phyloP scores from a whole-genome alignment of 805 yeast species.

The Candida maltosa region DNA sequence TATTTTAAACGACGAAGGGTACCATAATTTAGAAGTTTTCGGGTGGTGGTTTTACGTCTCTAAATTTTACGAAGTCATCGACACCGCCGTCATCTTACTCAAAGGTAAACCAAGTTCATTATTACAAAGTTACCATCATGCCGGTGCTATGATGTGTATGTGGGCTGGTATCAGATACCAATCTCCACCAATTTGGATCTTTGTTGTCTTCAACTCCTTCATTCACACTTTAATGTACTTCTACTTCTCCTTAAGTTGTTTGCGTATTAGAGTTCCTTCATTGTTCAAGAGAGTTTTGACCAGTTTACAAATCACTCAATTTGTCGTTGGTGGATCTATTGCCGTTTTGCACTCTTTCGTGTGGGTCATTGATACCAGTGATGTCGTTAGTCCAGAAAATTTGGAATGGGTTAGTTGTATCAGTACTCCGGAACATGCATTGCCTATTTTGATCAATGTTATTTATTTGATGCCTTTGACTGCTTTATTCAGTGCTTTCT shows the following conservation, averaged over 20 bases:
- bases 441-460: constrained; percentile 62
- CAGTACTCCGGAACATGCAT: constrained; percentile 54
- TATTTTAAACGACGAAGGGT: constrained; percentile 12
- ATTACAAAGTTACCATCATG: constrained; percentile 72
- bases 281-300: constrained; percentile 58
- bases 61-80: constrained; percentile 69
- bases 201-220: constrained; percentile 76
- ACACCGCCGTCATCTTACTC: constrained; percentile 61
- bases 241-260: constrained; percentile 60
- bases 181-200: constrained; percentile 78
- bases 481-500: constrained; percentile 60
- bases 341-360: constrained; percentile 65
- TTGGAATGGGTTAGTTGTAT: constrained; percentile 42
- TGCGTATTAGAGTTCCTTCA: constrained; percentile 56
- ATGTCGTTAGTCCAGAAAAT: constrained; percentile 29
- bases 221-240: constrained; percentile 74
- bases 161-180: constrained; percentile 72
- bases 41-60: constrained; percentile 69
- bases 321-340: constrained; percentile 63
- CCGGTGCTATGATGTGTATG: constrained; percentile 80
- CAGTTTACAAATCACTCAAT: constrained; percentile 65
- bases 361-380: constrained; percentile 49
- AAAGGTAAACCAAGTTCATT: constrained; percentile 67
- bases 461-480: constrained; percentile 67
- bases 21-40: constrained; percentile 46